Percentiles rank a stretch among this genome's conserved stretches.
Evolutionary conservation across 371 early-diverging fungal genomes (phyloP).

Genomic region (Choanephora cucurbitarum): DNA sequence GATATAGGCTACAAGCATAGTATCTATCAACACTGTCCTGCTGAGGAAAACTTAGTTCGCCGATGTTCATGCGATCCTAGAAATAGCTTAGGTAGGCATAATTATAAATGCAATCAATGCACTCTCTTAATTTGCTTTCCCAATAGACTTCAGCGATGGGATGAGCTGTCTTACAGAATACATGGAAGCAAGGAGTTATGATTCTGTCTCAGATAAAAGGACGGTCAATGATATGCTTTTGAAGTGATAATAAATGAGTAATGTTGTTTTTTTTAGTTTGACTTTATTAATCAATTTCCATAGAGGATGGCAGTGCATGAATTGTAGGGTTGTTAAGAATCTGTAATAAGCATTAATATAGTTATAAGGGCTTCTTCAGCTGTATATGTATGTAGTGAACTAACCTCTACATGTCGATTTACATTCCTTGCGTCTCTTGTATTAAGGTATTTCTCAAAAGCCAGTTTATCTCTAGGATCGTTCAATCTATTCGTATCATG

Average conservation of each 20-base stretch:
- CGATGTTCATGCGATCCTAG: conserved; percentile 39
- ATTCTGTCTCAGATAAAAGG: conserved; percentile 10
- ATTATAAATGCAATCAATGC: no score
- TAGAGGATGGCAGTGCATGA: conserved; percentile 8
- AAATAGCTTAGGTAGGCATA: conserved; percentile 29
- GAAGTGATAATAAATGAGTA: not conserved
- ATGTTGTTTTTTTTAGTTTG: no score
- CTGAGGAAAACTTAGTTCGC: conserved; percentile 28
- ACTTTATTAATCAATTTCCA: conserved; percentile 20
- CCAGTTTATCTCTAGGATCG: conserved; percentile 20
- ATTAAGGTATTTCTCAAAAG: conserved; percentile 8
- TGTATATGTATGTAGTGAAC: not conserved
- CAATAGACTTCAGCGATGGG: conserved; percentile 34
- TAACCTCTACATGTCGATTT: conserved; percentile 6
- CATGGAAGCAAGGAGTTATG: conserved; percentile 28
- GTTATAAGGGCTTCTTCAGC: no score
- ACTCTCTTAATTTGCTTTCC: not conserved
- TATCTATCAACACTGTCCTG: conserved; percentile 71
- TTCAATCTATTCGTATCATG: conserved; percentile 2
- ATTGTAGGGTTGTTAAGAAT: conserved; percentile 8
- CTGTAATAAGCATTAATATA: not conserved
- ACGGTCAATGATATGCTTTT: conserved; percentile 35
- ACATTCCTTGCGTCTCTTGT: not conserved
- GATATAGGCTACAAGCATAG: conserved; percentile 82
- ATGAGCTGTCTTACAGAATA: conserved; percentile 45